A percentile compares a stretch with the other conserved stretches of the same genome.
phyloP scores from a whole-genome alignment of 495 filamentous ascomycete species.

The Aspergillus ellipticus region DNA sequence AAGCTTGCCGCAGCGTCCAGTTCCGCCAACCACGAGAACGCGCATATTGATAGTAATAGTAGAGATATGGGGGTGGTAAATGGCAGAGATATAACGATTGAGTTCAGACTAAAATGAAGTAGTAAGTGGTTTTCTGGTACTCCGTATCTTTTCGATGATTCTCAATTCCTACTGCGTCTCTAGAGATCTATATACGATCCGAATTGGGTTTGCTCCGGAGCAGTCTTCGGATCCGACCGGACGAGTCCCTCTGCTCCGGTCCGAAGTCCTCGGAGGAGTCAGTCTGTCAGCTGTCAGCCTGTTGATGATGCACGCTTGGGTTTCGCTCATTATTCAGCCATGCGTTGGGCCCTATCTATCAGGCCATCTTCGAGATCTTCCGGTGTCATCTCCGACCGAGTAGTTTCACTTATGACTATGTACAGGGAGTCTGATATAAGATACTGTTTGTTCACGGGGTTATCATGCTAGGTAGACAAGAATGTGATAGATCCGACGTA shows the following conservation, averaged over 20 bases:
- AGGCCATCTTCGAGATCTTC: no score
- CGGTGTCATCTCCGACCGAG: no score
- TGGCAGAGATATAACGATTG: no score
- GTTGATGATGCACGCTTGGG: no score
- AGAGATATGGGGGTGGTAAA: background rate
- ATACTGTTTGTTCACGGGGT: no score
- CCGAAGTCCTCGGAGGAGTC: background rate
- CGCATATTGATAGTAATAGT: slow-evolving; percentile 23
- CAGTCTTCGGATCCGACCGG: background rate
- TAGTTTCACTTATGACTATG: no score
- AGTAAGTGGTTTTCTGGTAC: background rate
- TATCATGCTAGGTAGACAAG: no score
- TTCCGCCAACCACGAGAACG: slow-evolving; percentile 40
- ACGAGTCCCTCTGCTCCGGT: background rate
- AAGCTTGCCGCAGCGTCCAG: slow-evolving; percentile 40
- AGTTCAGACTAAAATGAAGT: background rate
- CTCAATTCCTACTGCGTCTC: background rate
- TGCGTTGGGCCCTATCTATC: no score
- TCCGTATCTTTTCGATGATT: background rate
- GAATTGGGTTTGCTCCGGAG: background rate
- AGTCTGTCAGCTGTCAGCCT: no score
- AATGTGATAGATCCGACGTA: no score
- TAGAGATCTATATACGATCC: background rate
- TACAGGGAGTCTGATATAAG: no score
- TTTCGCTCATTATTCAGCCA: no score